Evolutionary conservation across 2,329 filamentous ascomycete genomes (phyloP).

Genomic region (Cladophialophora exuberans): DNA sequence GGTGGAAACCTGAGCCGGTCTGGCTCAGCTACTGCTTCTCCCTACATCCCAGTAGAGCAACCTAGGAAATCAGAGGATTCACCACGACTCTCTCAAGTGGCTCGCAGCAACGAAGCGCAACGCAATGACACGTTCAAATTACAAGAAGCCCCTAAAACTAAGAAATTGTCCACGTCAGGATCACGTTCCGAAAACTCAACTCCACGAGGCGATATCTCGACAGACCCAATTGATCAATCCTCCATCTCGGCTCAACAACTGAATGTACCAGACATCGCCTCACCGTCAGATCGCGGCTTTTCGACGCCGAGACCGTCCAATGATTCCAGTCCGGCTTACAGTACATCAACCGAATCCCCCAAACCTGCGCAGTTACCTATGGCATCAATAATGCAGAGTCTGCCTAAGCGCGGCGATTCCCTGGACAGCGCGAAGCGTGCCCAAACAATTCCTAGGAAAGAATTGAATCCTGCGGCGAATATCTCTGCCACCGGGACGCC

Average conservation of each 20-base stretch:
- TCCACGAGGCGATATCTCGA: conserved; percentile 21
- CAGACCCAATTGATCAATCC: conserved; percentile 22
- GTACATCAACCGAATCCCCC: conserved; percentile 48
- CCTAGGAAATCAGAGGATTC: conserved; percentile 22
- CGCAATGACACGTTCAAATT: conserved; percentile 69
- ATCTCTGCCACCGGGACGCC: conserved; percentile 42
- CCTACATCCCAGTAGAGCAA: conserved; percentile 18
- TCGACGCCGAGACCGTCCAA: conserved; percentile 58
- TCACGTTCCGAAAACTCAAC: conserved; percentile 38
- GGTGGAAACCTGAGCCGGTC: conserved; percentile 36
- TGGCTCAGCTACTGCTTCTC: conserved; percentile 26
- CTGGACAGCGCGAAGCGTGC: conserved; percentile 45
- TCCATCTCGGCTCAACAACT: conserved; percentile 24
- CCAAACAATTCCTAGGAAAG: conserved; percentile 64
- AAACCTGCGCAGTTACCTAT: conserved; percentile 40
- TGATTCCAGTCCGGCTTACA: conserved; percentile 62
- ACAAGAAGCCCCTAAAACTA: conserved; percentile 76
- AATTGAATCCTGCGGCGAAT: conserved; percentile 48
- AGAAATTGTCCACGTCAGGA: conserved; percentile 48
- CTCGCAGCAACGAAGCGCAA: conserved; percentile 22
- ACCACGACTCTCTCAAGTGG: conserved; percentile 21
- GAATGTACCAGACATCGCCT: conserved; percentile 37
- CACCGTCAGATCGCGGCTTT: conserved; percentile 36
- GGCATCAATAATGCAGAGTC: conserved; percentile 38
- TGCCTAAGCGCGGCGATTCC: conserved; percentile 64